Base-by-base conservation (phyloP, 768 basidiomycete species). In the Amanita muscaria region DNA sequence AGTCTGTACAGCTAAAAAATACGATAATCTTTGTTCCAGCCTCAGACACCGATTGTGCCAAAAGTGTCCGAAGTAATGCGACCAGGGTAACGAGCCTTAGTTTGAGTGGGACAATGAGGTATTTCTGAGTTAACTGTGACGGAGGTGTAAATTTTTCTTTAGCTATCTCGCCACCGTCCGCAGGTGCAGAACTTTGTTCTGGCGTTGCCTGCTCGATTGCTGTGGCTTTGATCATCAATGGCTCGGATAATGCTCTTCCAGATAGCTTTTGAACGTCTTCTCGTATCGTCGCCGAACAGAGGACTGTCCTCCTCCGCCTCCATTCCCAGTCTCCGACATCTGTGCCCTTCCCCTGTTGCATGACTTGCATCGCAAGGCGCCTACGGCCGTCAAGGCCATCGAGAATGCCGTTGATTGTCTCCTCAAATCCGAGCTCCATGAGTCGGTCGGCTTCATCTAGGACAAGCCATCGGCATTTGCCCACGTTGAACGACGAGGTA, bases 391-490 rank as follows among this genome's bases (percentile, higher is more conserved):
- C 91, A 16, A 99, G 62, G 8, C 85, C 83, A 55, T 83, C 77
- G 27, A 98, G 66, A 51, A 98, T 96, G 1, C 89, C 91, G 45
- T 76, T 78, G 55, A 99, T 86, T 0, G 91, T 89, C 57, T 98
- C 92, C 60, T 96, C 93, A 51, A 99, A 99, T 0, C 96, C 96
- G 33, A 98, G 78, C 51, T 98, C 93, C 93, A 98, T 98, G 40
- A 99, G 67, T 32, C 92, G 74, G 64, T 99, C 96, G 5, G 94
- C 93, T 67, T 99, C 96, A 58, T 99, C 96, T 19, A 98, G 77
- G 7, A 99, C 82, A 23, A 99, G 72, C 91, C 94, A 99, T 37
- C 88, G 79, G 59, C 88, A 89, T 65, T 93, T 94, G 42, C 85
- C 91, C 44, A 93, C 77, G 48, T 92, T 83, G 64, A 99, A 90